Evolutionary conservation across 352 stramenopile genomes (phyloP), one percentile per base, ranked within the genome.

Genomic region (Pythium dissimile): DNA sequence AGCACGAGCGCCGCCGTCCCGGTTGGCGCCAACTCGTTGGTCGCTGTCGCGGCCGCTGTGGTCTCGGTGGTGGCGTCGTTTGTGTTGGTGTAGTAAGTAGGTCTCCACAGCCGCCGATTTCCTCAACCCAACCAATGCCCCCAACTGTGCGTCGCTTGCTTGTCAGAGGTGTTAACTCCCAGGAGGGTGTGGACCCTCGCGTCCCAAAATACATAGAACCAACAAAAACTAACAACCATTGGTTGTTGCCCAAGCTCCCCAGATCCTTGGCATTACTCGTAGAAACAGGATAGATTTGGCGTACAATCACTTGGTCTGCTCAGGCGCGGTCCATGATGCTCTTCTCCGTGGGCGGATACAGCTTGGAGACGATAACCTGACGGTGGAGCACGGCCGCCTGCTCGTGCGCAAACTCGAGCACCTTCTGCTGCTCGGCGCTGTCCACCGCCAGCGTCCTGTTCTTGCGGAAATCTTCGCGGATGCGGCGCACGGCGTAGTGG

Each of bases 391-490:
- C 53, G 31, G 63, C 58, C 8, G 77, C 75, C 52, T 91, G 77
- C 59, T 84, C 64, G 18, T 59, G 62, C 24, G 66, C 81, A 26
- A 71, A 57, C 21, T 39, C 66, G 2, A 91, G 56, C 30, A 71
- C 72, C 59, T 79, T 44, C 57, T 87, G 32, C 57, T 86, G 78
- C 47, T 88, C 81, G 1, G 59, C 42, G 35, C 75, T 82, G 35
- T 68, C 80, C 4, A 49, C 23, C 27, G 69, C 24, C 3, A 91
- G 66, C 12, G 53, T 41, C 59, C 76, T 80, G 61, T 88, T 77
- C 70, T 81, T 83, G 63, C 64, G 81, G 57, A 91, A 91, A n/a
- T 88, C 78, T 42, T 87, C 75, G 54, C 80, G 81, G 48, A 91
- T 65, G 57, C 81, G 81, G 34, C 78, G 77, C 34, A 70, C 52